Base-by-base conservation (phyloP, 306 rosid genomes). In the Nissolia schottii region DNA sequence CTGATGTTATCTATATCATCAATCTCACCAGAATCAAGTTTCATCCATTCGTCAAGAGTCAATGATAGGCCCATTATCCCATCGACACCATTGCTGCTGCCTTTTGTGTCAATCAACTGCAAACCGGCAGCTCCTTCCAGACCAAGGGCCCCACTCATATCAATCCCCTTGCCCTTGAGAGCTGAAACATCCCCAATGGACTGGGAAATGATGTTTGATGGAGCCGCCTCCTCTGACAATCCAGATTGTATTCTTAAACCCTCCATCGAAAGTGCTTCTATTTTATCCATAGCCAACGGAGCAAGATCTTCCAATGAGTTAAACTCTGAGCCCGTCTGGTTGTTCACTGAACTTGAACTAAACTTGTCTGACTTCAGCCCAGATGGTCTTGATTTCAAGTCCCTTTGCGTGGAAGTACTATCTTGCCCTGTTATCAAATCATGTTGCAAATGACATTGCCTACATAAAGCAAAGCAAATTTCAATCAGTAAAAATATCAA, bases 231-330 rank as follows among this genome's bases (percentile, higher is more conserved):
- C 66, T 85, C 85, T 0, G 97, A 88, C 97, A 89, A 85, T 63
- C 97, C 99, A 0, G 97, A 91, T 79, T 94, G 99, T 80, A 94
- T 89, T 87, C 96, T 89, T 87, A 94, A 83, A 41, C 99, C 99
- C 75, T 94, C 99, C 64, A 94, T 76, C 32, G 99, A 94, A 81
- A 94, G 99, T 8, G 97, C 99, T 87, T 94, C 99, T 45, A 94
- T 91, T 85, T 94, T 94, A 81, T 91, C 88, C 97, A 91, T 88
- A 61, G 97, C 99, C 77, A 91, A 56, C 27, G 97, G 99, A 70
- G 97, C 99, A 85, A 94, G 97, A 85, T 91, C 95, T 81, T 91
- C 99, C 20, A 94, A 66, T 20, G 99, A 94, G 51, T 88, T 96
- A 74, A 86, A 94, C 60, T 91, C 98, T 2, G 88, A 69, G 50